phyloP scores from a whole-genome alignment of 1,139 yeast species.

The Petasospora fabianii region DNA sequence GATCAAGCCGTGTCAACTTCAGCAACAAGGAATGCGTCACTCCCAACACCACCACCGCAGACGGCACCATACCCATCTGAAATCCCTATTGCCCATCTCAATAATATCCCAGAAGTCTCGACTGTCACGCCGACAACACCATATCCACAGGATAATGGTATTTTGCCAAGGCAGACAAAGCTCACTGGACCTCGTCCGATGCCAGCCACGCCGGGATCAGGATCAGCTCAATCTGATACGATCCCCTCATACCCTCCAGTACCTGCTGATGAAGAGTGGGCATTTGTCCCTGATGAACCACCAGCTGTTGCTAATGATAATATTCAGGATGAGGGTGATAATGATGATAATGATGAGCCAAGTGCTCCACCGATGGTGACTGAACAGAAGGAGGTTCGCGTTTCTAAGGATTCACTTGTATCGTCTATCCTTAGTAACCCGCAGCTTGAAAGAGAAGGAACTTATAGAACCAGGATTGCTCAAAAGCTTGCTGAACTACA shows the following conservation, averaged over 20 bases:
- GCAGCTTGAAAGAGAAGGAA: conserved; percentile 19
- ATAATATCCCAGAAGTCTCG: conserved; percentile 6
- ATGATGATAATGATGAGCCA: conserved; percentile 1
- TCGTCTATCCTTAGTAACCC: not conserved
- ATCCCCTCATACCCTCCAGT: too few species aligned
- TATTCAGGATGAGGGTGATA: not conserved
- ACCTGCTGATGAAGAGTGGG: too few species aligned
- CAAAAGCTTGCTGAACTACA: conserved; percentile 22
- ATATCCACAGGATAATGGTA: conserved; percentile 15
- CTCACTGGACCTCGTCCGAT: conserved; percentile 26
- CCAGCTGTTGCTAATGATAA: conserved; percentile 2
- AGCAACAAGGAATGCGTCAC: not conserved
- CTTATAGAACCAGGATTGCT: conserved; percentile 26
- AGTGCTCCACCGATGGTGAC: conserved; percentile 5
- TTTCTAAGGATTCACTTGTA: not conserved
- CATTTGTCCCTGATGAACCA: too few species aligned
- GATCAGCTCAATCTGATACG: conserved; percentile 5
- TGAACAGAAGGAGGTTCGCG: not conserved
- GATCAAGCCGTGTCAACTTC: not conserved
- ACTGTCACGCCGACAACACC: conserved; percentile 11
- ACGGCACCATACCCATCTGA: conserved; percentile 21
- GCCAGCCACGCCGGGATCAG: conserved; percentile 16
- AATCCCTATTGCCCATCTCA: conserved; percentile 8
- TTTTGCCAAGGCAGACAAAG: conserved; percentile 7
- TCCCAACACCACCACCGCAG: conserved; percentile 1